Evolutionary conservation across 176 grass and related monocot genomes (phyloP).

Genomic region (Avena atlantica): DNA sequence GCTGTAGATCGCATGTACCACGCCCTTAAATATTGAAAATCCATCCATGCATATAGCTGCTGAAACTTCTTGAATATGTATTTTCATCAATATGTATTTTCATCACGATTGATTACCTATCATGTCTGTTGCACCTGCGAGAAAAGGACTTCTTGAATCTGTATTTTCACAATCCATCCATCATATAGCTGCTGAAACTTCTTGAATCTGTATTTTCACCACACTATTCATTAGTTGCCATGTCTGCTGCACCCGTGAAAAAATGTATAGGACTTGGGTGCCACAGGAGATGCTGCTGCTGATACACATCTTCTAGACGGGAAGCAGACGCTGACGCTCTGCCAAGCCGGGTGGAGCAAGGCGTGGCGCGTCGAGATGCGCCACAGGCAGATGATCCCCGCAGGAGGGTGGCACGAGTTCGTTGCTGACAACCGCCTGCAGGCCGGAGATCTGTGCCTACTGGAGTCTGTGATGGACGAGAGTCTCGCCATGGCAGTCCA

Average conservation of each 20-base stretch:
- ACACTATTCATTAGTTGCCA: neutral
- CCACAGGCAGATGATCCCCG: neutral
- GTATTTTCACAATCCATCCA: neutral
- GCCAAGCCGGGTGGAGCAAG: neutral
- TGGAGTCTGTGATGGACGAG: neutral
- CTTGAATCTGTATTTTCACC: neutral
- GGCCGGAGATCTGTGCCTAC: neutral
- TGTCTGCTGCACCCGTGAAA: neutral
- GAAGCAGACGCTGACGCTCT: neutral
- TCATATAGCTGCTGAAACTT: too few relatives aligned
- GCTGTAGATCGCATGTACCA: neutral
- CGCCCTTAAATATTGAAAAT: neutral
- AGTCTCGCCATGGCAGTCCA: conserved; percentile 9
- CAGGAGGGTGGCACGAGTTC: neutral
- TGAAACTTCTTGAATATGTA: neutral
- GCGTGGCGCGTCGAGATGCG: neutral
- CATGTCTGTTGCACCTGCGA: neutral
- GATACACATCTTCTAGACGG: neutral
- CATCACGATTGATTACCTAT: neutral
- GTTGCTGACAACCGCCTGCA: neutral
- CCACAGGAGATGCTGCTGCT: neutral
- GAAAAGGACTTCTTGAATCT: neutral
- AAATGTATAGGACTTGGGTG: neutral
- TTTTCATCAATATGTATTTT: too few relatives aligned
- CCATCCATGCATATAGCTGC: neutral